Conservation (phyloP, 257 asterid genomes). For the Ophiorrhiza pumila region DNA sequence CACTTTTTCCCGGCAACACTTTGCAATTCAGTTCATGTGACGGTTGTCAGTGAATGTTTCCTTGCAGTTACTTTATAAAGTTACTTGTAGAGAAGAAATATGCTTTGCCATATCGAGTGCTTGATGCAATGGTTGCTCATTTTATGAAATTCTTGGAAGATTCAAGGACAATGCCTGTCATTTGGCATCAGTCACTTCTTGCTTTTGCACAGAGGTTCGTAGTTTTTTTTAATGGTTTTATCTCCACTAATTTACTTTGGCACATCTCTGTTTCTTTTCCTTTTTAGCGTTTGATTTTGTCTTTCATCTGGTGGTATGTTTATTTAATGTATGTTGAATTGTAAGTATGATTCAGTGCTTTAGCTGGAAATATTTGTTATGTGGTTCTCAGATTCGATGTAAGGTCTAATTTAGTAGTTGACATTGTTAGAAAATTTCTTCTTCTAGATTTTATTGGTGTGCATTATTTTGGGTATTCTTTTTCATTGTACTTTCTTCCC, state of each 20-base stretch:
- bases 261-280: neutral
- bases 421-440: neutral
- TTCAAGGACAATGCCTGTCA: slow-evolving; percentile 86
- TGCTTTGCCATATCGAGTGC: slow-evolving; percentile 93
- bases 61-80: slow-evolving; percentile 82
- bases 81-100: slow-evolving; percentile 87
- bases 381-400: slow-evolving; percentile 2
- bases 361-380: neutral
- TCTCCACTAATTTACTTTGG: neutral
- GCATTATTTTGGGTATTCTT: neutral
- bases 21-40: neutral
- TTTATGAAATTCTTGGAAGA: slow-evolving; percentile 77
- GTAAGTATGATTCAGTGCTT: neutral
- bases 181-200: slow-evolving; percentile 98
- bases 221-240: slow-evolving; percentile 7
- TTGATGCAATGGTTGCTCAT: slow-evolving; percentile 89
- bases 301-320: neutral
- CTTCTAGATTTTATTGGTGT: neutral
- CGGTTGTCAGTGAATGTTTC: slow-evolving; percentile 10
- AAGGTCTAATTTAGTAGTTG: neutral
- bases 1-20: neutral
- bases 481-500: neutral
- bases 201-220: slow-evolving; percentile 87
- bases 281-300: neutral
- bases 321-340: neutral